Base-by-base conservation (phyloP, 306 rosid genomes). In the Mimosa bimucronata region DNA sequence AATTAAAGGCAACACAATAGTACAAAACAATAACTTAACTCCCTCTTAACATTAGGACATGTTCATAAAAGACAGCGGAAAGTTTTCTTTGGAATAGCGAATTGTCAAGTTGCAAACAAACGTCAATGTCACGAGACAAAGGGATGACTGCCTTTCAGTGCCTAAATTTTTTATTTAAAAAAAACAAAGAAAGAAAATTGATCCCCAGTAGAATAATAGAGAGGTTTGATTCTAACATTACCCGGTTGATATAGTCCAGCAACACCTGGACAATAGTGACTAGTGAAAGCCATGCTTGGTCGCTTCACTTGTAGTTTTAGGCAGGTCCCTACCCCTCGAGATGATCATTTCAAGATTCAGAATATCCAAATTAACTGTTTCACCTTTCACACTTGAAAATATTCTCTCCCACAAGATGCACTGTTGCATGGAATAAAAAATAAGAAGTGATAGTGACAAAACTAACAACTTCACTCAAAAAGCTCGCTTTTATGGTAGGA, bases 241-340 rank as follows among this genome's bases (percentile, higher is more conserved):
- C 21, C 37, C 57, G 31, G 30, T 67, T 52, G 31, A 50, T 19
- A 38, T 28, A 16, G 67, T 68, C 28, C 28, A 4, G 42, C 30
- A 84, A 77, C 66, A 77, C 78, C 73, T 87, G 86, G 80, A 64
- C 83, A 53, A 57, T 40, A 79, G 81, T 81, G 72, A 76, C 72
- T 40, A 70, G 79, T 45, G 77, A 75, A 67, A 80, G 52, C 81
- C 80, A 81, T 80, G 75, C 78, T 40, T 83, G 67, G 75, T 64
- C 75, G 45, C 38, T 58, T 42, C 62, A 41, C 19, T 58, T 29
- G 28, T 61, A 58, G 37, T 75, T 76, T 7, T 77, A 84, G 81
- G 66, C 76, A 75, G 85, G 90, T 80, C 86, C 88, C 87, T 66
- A 73, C 76, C 85, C 74, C 79, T 82, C 79, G 82, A 83, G 58